Base-by-base conservation (phyloP, 163 green algal genomes). In the Smithsoniella earleae region DNA sequence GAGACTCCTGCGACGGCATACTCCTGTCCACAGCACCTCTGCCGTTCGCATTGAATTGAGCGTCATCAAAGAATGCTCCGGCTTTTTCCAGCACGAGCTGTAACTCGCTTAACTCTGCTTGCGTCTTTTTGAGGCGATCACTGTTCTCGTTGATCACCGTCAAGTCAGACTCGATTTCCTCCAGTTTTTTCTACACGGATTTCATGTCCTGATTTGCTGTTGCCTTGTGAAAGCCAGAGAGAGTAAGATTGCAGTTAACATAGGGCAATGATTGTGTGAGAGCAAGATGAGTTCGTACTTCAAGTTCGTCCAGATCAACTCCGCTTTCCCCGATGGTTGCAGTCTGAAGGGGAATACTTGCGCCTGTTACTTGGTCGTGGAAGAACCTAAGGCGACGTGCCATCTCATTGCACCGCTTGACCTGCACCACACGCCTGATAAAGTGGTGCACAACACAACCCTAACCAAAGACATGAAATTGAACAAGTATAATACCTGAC, bases 401-500 rank as follows among this genome's bases (percentile, higher is more conserved):
- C 91, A 99, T 95, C 80, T 99, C 95, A 44, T 97, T 95, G 74
- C 89, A 97, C 5, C 95, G 86, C 79, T 97, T 97, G 58, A 99
- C 95, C 89, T 97, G 82, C 36, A 66, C 38, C 0, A n/a, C 8
- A 64, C n/a, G n/a, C n/a, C n/a, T n/a, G n/a, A n/a, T n/a, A n/a
- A n/a, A n/a, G n/a, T n/a, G 10, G 34, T 10, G 46, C 62, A 66
- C 54, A 27, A 58, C 36, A 43, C 2, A 74, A 36, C 46, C 66
- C 44, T 45, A 28, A 64, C 22, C 54, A 13, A 65, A 36, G 5
- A 63, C 10, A 62, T 43, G 8, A 62, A n/a, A n/a, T n/a, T n/a
- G n/a, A n/a, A n/a, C n/a, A n/a, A n/a, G n/a, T n/a, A 10, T n/a
- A 73, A 1, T 69, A 94, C 91, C 87, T 97, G 89, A 73, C 85